phyloP scores from a whole-genome alignment of 352 stramenopile genomes.

The Phytophthora boehmeriae region DNA sequence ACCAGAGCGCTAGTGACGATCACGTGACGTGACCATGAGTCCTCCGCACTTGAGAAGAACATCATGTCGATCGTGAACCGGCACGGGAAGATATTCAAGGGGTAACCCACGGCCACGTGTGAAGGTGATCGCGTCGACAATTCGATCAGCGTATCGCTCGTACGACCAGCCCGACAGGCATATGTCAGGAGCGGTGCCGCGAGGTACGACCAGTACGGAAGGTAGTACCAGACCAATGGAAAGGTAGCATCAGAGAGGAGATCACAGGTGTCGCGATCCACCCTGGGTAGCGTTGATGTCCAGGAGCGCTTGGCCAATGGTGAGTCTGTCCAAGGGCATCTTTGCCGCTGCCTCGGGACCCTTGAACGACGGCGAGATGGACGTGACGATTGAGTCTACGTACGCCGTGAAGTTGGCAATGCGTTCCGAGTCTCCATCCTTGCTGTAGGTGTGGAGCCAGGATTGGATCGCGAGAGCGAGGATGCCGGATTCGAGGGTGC shows the following conservation, averaged over 20 bases:
- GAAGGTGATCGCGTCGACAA: slow-evolving; percentile 84
- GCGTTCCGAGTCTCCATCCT: slow-evolving; percentile 13
- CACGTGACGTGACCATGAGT: slow-evolving; percentile 71
- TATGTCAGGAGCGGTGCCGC: no score
- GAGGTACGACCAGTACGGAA: no score
- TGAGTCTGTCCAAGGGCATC: slow-evolving; percentile 32
- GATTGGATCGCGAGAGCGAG: slow-evolving; percentile 35
- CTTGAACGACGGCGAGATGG: slow-evolving; percentile 27
- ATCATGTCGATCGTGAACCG: slow-evolving; percentile 90
- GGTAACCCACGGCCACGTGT: slow-evolving; percentile 83
- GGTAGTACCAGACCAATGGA: no score
- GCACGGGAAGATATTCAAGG: slow-evolving; percentile 89
- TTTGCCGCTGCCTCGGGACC: slow-evolving; percentile 17
- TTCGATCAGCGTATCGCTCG: slow-evolving; percentile 82
- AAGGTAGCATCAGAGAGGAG: no score
- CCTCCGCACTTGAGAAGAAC: slow-evolving; percentile 82
- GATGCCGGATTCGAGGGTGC: slow-evolving; percentile 30
- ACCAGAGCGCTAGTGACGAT: slow-evolving; percentile 69
- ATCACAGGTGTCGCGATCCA: no score
- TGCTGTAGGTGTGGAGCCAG: slow-evolving; percentile 25
- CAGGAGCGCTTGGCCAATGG: slow-evolving; percentile 28
- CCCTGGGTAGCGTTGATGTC: slow-evolving; percentile 29
- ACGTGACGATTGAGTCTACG: slow-evolving; percentile 27
- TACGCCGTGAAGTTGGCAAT: slow-evolving; percentile 28
- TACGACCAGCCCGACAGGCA: no score